phyloP scores from a whole-genome alignment of 768 basidiomycete genomes.

The Mycena polygramma region DNA sequence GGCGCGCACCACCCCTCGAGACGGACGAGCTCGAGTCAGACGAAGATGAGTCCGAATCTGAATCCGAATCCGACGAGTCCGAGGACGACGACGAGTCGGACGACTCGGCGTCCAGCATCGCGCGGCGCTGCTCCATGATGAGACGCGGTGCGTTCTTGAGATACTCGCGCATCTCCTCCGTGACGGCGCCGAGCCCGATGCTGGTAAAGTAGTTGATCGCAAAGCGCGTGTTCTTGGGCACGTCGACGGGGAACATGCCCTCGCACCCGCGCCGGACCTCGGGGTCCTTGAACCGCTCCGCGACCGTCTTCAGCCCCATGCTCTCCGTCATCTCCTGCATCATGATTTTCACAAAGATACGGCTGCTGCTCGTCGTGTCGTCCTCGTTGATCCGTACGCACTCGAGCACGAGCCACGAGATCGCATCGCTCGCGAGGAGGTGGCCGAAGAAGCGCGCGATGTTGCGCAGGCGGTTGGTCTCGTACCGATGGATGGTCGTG shows the following conservation, averaged over 20 bases:
- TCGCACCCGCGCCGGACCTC: constrained; percentile 80
- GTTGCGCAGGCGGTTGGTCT: constrained; percentile 97
- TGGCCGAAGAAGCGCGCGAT: constrained; percentile 98
- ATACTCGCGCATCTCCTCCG: constrained; percentile 97
- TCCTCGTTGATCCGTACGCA: constrained; percentile 96
- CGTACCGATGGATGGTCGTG: constrained; percentile 97
- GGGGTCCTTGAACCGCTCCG: constrained; percentile 91
- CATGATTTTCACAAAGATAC: constrained; percentile 98
- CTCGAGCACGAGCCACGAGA: constrained; percentile 90
- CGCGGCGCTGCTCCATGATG: constrained; percentile 95
- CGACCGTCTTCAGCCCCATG: constrained; percentile 90
- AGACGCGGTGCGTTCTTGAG: constrained; percentile 95
- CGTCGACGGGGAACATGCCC: constrained; percentile 95
- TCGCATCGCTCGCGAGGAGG: constrained; percentile 84
- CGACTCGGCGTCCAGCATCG: constrained; percentile 81
- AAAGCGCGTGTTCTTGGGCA: constrained; percentile 96
- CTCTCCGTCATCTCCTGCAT: constrained; percentile 95
- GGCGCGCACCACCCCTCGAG: constrained; percentile 39
- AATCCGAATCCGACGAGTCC: constrained; percentile 48
- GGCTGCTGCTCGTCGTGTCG: constrained; percentile 94
- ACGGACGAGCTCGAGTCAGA: constrained; percentile 38
- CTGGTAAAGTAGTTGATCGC: constrained; percentile 99
- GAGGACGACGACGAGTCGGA: constrained; percentile 52
- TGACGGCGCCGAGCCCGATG: constrained; percentile 89
- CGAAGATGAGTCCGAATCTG: constrained; percentile 36